A percentile compares a stretch with the other conserved stretches of the same genome.
Conservation (phyloP, 73 alveolate species). For the Tetrahymena borealis region DNA sequence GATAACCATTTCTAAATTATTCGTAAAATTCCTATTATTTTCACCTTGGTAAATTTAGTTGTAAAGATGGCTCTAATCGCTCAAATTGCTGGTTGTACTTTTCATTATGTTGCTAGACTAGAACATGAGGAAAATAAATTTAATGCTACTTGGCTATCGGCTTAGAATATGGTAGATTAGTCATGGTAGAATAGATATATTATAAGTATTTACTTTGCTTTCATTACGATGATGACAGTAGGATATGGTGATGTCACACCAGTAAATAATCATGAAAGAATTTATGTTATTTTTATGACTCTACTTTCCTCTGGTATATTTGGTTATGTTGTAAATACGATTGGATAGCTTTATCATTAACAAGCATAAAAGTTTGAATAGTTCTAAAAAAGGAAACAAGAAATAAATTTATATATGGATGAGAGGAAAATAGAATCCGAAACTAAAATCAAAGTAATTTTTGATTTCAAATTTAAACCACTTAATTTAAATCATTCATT, state of each 20-base stretch:
- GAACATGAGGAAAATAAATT: background rate
- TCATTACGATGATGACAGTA: background rate
- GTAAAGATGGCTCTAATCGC: background rate
- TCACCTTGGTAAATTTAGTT: background rate
- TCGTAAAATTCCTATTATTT: background rate
- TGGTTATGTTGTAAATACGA: background rate
- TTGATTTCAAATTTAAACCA: too few relatives aligned
- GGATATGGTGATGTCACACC: background rate
- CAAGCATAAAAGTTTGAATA: background rate
- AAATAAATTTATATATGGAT: background rate
- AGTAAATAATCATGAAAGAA: background rate
- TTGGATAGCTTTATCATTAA: background rate
- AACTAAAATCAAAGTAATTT: background rate
- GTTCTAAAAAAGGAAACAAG: background rate
- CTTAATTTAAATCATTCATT: too few relatives aligned
- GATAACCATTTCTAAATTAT: background rate
- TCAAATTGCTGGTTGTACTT: background rate
- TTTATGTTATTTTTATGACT: background rate
- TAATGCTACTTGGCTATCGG: background rate
- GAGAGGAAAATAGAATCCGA: background rate
- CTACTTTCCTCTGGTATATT: background rate
- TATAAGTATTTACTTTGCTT: background rate
- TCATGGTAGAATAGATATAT: background rate
- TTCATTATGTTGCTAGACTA: background rate
- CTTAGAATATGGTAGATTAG: background rate